Evolutionary conservation across 1,284 basidiomycete genomes (phyloP), one percentile per base, ranked within the genome.

Genomic region (Mycena sp.): DNA sequence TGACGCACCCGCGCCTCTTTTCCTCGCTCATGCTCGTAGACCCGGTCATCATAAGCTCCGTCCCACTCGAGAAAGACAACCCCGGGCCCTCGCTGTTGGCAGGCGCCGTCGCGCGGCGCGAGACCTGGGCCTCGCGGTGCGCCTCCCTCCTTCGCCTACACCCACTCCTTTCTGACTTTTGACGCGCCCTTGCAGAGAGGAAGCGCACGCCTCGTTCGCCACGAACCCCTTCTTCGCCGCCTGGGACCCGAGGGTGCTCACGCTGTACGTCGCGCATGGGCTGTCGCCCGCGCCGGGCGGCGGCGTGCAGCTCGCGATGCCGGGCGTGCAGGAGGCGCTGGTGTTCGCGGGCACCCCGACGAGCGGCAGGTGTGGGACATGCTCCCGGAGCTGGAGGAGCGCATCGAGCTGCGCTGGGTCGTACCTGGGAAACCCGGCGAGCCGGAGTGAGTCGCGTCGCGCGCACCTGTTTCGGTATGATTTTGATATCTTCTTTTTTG

Each of bases 21-120:
- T 81, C 87, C 17, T 85, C 86, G 0, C 77, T 97, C 32, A 80
- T 95, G 46, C 83, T 96, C 11, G 77, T 96, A 26, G 96, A 98
- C 73, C 94, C 96, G 0, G 84, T 93, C 58, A 85, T 94, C 37
- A 67, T 80, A 48, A 76, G 71, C 63, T 40, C 28, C 64, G 68
- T 16, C 30, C 23, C 52, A 12, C 51, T 41, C 17, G 71, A 21
- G 71, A 61, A 48, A 57, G 48, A 23, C 19, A 64, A 48, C 6
- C 67, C 17, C 30, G 17, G 14, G 6, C 51, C 65, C 32, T 54
- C 50, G 9, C 64, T 80, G 21, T 74, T 81, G 0, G 44, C 71
- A 1, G 84, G 83, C 12, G 89, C 90, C 0, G 73, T 95, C n/a
- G 74, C 76, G 41, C 83, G 94, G 19, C 85, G 91, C 40, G 81